A percentile compares a stretch with the other conserved stretches of the same genome.
phyloP scores from a whole-genome alignment of 345 rosid genomes.

The Laguncularia racemosa region DNA sequence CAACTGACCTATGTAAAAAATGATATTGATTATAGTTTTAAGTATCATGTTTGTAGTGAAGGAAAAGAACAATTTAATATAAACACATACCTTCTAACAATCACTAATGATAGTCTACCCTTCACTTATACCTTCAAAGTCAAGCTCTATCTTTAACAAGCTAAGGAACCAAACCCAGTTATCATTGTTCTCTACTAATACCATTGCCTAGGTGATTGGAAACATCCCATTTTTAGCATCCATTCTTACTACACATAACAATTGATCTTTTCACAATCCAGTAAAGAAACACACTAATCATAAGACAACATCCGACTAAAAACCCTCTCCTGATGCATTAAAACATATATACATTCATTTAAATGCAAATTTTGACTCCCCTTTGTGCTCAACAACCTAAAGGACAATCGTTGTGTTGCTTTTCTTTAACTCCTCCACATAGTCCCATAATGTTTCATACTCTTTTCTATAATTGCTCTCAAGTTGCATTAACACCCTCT shows the following conservation, averaged over 20 bases:
- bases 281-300: background rate
- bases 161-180: background rate
- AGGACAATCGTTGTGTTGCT: background rate
- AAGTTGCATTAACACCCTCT: too few relatives aligned
- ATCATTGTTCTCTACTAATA: background rate
- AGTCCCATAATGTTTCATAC: background rate
- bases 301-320: background rate
- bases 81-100: background rate
- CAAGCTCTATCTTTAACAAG: background rate
- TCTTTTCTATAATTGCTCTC: background rate
- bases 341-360: background rate
- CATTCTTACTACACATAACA: background rate
- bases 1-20: too few relatives aligned
- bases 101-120: background rate
- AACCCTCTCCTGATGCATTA: background rate
- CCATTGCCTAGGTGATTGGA: background rate
- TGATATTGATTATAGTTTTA: too few relatives aligned
- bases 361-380: too few relatives aligned
- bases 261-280: background rate
- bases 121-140: background rate
- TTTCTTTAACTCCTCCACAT: background rate
- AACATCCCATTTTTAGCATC: background rate
- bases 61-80: too few relatives aligned
- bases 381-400: background rate
- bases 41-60: too few relatives aligned